Conservation (phyloP, 352 stramenopile genomes). For the Chloridella minuta region DNA sequence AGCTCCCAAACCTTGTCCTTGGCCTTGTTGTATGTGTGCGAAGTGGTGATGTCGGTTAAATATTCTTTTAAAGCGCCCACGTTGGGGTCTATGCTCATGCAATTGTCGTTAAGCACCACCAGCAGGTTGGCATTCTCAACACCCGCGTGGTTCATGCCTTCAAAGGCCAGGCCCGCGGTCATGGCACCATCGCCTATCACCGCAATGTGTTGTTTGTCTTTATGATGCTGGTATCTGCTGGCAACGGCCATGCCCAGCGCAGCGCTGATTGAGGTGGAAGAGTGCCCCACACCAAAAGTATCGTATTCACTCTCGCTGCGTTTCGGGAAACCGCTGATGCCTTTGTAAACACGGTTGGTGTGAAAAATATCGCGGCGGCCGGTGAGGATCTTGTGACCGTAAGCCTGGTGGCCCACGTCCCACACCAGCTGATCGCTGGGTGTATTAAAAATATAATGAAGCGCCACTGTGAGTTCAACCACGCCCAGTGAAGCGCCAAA, state of each 20-base stretch:
- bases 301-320: conserved; percentile 40
- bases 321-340: conserved; percentile 38
- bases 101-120: conserved; percentile 53
- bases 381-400: conserved; percentile 53
- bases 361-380: conserved; percentile 22
- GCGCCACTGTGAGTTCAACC: conserved; percentile 41
- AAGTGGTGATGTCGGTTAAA: conserved; percentile 35
- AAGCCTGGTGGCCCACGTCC: conserved; percentile 48
- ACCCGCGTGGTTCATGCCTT: conserved; percentile 48
- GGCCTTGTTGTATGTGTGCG: no score
- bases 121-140: conserved; percentile 41
- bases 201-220: conserved; percentile 45
- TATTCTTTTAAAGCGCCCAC: conserved; percentile 51
- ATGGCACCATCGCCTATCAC: conserved; percentile 53
- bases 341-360: not conserved
- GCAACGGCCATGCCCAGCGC: conserved; percentile 42
- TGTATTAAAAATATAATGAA: conserved; percentile 53
- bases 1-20: no score
- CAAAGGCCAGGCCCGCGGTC: conserved; percentile 49
- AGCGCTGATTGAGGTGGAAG: conserved; percentile 35
- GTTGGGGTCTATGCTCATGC: conserved; percentile 32
- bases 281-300: conserved; percentile 44
- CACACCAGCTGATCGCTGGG: conserved; percentile 49
- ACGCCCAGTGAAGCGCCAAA: conserved; percentile 39
- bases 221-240: no score